These are phyloP conservation scores for Rhododendron vialii DNA, from an alignment of 148 eudicot genomes.

Conservation along the genomic window DNA sequence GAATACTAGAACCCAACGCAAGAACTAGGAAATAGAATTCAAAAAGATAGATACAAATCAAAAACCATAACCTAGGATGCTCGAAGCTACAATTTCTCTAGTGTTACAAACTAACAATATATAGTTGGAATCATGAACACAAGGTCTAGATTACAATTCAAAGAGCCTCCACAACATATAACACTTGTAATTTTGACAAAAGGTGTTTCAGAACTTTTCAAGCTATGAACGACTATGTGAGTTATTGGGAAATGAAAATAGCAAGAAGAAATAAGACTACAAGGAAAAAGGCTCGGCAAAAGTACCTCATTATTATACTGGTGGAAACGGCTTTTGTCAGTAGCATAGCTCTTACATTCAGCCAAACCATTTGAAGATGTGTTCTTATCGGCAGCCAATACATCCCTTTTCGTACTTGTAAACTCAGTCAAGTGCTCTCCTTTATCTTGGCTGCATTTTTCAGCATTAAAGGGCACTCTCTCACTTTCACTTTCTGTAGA, in stretches of 20 bases:
- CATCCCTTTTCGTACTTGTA: conserved; percentile 10
- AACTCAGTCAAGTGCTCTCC: conserved; percentile 5
- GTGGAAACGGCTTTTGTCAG: conserved; percentile 11
- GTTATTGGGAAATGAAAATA: neutral
- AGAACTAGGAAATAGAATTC: neutral
- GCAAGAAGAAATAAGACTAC: neutral
- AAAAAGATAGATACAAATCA: neutral
- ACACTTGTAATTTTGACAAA: neutral
- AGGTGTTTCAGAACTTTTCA: neutral
- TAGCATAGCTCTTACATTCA: conserved; percentile 13
- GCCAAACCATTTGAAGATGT: conserved; percentile 14
- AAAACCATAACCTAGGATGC: neutral
- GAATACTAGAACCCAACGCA: neutral
- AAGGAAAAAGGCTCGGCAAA: neutral
- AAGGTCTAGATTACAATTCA: neutral
- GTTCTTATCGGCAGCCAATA: conserved; percentile 7
- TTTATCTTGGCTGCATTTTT: conserved; percentile 16
- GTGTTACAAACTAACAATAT: neutral
- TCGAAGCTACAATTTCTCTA: neutral
- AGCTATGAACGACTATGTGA: neutral
- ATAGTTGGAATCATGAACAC: neutral
- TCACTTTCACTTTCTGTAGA: conserved; percentile 10
- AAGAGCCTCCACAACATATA: neutral
- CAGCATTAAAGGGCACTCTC: conserved; percentile 5
- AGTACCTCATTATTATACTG: conserved; percentile 27